Conservation (phyloP, 257 asterid species). For the Salvia rosmarinus region DNA sequence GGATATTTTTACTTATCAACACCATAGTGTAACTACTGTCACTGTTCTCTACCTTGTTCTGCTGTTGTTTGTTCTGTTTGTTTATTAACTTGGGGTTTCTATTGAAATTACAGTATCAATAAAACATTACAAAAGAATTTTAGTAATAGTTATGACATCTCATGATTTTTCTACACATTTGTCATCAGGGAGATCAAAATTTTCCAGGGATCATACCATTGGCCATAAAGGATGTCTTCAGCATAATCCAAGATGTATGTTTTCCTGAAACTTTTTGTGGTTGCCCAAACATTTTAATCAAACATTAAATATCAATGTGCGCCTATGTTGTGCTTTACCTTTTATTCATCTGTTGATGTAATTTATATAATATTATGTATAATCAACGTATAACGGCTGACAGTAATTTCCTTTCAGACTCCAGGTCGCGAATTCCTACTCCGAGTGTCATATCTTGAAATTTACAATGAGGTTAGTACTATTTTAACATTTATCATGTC, state of each 20-base stretch:
- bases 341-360: slow-evolving; percentile 6
- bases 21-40: neutral
- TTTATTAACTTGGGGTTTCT: slow-evolving; percentile 13
- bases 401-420: slow-evolving; percentile 60
- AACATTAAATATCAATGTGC: neutral
- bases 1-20: slow-evolving; percentile 3
- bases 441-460: slow-evolving; percentile 94
- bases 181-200: slow-evolving; percentile 69
- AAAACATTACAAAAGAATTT: slow-evolving; percentile 2
- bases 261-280: slow-evolving; percentile 18
- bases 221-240: slow-evolving; percentile 84
- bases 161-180: slow-evolving; percentile 28
- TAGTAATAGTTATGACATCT: slow-evolving; percentile 22
- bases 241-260: slow-evolving; percentile 95
- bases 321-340: slow-evolving; percentile 4
- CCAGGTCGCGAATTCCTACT: slow-evolving; percentile 95
- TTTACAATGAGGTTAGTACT: slow-evolving; percentile 87
- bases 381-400: slow-evolving; percentile 27
- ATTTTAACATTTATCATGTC: neutral
- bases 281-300: neutral
- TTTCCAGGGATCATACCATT: slow-evolving; percentile 83
- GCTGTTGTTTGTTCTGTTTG: slow-evolving; percentile 21
- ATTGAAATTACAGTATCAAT: slow-evolving; percentile 7
- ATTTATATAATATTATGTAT: neutral
- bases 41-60: slow-evolving; percentile 2